phyloP scores from a whole-genome alignment of 1,139 yeast genomes.

The Sugiyamaella pinicola region DNA sequence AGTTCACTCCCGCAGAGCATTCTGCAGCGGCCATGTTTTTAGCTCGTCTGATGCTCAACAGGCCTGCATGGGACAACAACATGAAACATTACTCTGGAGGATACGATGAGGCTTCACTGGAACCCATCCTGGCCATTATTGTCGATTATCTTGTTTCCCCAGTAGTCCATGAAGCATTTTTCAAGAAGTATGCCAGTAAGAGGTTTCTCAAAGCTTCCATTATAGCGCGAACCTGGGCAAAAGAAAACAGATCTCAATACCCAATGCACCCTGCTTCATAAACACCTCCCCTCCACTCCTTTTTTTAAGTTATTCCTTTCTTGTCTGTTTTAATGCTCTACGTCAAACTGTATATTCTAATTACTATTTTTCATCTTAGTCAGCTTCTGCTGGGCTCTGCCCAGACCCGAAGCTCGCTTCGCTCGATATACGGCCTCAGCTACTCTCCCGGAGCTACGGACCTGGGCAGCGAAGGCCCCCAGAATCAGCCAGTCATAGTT shows the following conservation, averaged over 20 bases:
- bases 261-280: background rate
- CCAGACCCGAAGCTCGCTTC: background rate
- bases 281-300: background rate
- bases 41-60: conserved; percentile 74
- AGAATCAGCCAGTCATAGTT: background rate
- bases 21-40: conserved; percentile 93
- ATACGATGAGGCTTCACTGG: conserved; percentile 72
- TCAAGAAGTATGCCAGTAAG: conserved; percentile 89
- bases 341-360: background rate
- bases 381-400: too few species aligned
- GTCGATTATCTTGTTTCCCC: conserved; percentile 79
- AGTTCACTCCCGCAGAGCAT: conserved; percentile 76
- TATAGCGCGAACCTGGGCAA: conserved; percentile 90
- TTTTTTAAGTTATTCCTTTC: background rate
- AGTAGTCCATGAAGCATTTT: conserved; percentile 90
- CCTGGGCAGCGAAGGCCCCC: background rate
- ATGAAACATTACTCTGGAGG: conserved; percentile 90
- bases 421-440: background rate
- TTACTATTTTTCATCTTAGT: too few species aligned
- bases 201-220: conserved; percentile 90
- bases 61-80: conserved; percentile 67
- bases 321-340: background rate
- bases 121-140: conserved; percentile 70
- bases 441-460: background rate
- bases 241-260: conserved; percentile 33